Conservation (phyloP, 2,329 filamentous ascomycete genomes). For the Aspergillus tamarii region DNA sequence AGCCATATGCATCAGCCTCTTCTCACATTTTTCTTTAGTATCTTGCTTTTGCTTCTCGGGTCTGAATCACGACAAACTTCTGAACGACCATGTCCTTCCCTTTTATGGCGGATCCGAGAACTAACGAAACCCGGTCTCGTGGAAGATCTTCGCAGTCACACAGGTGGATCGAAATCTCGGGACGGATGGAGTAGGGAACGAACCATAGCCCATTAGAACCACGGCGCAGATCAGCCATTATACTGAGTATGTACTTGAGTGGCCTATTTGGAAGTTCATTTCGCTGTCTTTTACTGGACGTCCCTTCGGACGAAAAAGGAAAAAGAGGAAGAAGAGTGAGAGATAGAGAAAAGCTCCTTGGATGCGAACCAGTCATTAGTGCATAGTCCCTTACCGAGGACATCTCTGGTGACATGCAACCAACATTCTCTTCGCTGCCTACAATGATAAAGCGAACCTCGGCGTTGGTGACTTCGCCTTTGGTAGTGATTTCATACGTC, state of each 20-base stretch:
- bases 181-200: not conserved
- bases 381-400: not conserved
- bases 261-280: not conserved
- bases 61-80: not conserved
- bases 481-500: not conserved
- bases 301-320: not conserved
- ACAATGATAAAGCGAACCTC: not conserved
- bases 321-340: not conserved
- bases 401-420: not conserved
- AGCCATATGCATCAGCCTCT: not conserved
- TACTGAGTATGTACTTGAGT: not conserved
- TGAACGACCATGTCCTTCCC: not conserved
- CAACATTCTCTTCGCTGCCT: not conserved
- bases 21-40: not conserved
- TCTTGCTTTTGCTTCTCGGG: not conserved
- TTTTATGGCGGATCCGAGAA: not conserved
- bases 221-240: conserved; percentile 8
- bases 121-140: not conserved
- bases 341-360: not conserved
- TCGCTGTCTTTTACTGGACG: not conserved
- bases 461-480: not conserved
- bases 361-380: not conserved
- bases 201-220: conserved; percentile 1
- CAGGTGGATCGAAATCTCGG: not conserved
- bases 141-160: conserved; percentile 3